Percentiles rank a stretch among this genome's conserved stretches.
Evolutionary conservation across 495 filamentous ascomycete species (phyloP).

Genomic region (Choiromyces venosus): DNA sequence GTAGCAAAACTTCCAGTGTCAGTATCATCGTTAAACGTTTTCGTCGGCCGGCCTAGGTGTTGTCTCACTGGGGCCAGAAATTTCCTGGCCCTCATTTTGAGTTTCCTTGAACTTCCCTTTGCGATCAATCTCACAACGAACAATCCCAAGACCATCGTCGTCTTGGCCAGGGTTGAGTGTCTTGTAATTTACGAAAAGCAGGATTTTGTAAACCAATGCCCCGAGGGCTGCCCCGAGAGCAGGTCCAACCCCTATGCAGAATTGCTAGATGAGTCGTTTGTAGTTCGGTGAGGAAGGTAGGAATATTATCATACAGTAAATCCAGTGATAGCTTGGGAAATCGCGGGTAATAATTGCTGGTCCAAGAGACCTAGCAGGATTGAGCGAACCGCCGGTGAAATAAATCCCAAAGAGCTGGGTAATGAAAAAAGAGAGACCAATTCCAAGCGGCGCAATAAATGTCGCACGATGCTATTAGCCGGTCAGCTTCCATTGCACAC

Average conservation of each 20-base stretch:
- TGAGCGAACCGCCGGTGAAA: conserved; percentile 66
- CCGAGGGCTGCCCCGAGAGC: conserved; percentile 41
- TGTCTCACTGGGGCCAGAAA: not conserved
- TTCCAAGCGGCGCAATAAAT: conserved; percentile 70
- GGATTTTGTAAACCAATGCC: conserved; percentile 37
- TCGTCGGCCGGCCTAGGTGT: not conserved
- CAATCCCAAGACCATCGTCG: conserved; percentile 15
- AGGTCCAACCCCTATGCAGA: conserved; percentile 50
- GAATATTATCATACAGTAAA: conserved; percentile 48
- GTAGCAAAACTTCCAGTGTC: not conserved
- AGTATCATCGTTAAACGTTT: not conserved
- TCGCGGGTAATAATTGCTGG: conserved; percentile 58
- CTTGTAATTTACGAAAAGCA: conserved; percentile 42
- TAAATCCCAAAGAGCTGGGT: conserved; percentile 64
- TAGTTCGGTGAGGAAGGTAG: not conserved
- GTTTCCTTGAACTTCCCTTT: not conserved
- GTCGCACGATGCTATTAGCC: conserved; percentile 58
- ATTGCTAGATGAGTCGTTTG: conserved; percentile 3
- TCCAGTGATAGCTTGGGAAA: conserved; percentile 69
- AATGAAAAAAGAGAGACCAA: conserved; percentile 68
- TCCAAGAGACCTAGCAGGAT: conserved; percentile 68
- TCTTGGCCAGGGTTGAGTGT: conserved; percentile 45
- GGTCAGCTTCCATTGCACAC: not conserved
- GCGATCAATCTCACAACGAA: not conserved
- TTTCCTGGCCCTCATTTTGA: not conserved